Base-by-base conservation (phyloP, 306 rosid species). In the Vigna reflexopilosa region DNA sequence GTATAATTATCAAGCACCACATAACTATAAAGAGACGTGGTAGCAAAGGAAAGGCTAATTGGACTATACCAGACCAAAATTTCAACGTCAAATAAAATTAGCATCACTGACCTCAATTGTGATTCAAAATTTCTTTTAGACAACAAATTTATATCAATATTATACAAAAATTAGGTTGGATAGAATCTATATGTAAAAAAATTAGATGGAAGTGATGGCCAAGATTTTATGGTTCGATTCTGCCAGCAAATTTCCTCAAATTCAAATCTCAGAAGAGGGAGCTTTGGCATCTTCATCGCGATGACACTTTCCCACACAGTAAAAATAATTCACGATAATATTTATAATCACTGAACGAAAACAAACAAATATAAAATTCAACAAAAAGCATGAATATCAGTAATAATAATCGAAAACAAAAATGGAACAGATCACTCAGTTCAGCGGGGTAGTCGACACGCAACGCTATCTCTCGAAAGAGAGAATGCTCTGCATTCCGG, bases 401-500 rank as follows among this genome's bases (percentile, higher is more conserved):
- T 2, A 9, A 42, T 42, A 42, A 2, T 9, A 42, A 42, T 42
- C 13, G 0, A 42, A 4, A 11, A 8, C 1, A 13, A 16, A 9
- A 38, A 7, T 0, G 1, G 12, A 70, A 42, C 80, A 90, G 90
- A 90, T 80, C 83, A 86, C 97, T 92, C 94, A 90, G 91, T 38
- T 88, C 93, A 90, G 93, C 96, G 96, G 94, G 97, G 82, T 92
- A 1, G 13, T 92, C 97, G 93, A 94, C 96, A 92, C 88, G 91
- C 93, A 92, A 88, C 44, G 79, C 32, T 17, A 48, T 73, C 85
- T 69, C 85, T 6, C 76, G 0, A 40, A n/a, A 70, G 38, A 71
- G 88, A 85, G 91, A 87, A 82, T 86, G 77, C 80, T 83, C 89
- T 85, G 92, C 91, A 87, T 72, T 94, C 90, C 97, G 98, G 97